Evolutionary conservation across 2,329 filamentous ascomycete species (phyloP).

Genomic region (Stachybotrys chartarum): DNA sequence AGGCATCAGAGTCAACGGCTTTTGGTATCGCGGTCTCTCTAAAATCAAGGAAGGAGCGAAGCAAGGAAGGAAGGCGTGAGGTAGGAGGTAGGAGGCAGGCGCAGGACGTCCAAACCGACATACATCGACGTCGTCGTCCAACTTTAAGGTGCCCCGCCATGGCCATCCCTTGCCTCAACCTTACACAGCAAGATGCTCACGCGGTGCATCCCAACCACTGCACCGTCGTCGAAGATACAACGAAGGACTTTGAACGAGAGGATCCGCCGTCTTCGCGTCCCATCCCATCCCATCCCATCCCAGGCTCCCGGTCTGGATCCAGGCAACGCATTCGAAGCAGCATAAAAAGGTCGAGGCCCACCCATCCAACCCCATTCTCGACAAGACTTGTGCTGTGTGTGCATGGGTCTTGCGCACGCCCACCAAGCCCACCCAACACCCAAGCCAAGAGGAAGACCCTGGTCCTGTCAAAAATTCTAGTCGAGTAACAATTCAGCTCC

Average conservation of each 20-base stretch:
- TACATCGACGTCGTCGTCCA: not conserved
- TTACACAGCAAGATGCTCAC: not conserved
- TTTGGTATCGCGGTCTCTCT: not conserved
- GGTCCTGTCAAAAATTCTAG: not conserved
- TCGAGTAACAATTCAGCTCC: not conserved
- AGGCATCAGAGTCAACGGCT: not conserved
- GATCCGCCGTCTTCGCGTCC: not conserved
- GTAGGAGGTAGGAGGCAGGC: not conserved
- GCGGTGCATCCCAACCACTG: not conserved
- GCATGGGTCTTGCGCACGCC: not conserved
- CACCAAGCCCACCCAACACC: not conserved
- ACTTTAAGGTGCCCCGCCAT: not conserved
- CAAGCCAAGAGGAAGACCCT: not conserved
- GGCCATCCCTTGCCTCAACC: not conserved
- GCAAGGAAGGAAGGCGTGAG: not conserved
- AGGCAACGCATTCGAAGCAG: not conserved
- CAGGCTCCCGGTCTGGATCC: not conserved
- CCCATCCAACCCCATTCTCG: not conserved
- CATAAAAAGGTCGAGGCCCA: not conserved
- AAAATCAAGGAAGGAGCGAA: not conserved
- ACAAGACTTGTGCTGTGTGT: too few relatives aligned
- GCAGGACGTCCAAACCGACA: not conserved
- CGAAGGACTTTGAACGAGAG: too few relatives aligned
- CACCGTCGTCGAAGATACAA: not conserved
- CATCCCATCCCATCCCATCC: not conserved